Evolutionary conservation across 208 protist genomes (phyloP), one percentile per base, ranked within the genome.

Genomic region (Trypanosoma rangeli): DNA sequence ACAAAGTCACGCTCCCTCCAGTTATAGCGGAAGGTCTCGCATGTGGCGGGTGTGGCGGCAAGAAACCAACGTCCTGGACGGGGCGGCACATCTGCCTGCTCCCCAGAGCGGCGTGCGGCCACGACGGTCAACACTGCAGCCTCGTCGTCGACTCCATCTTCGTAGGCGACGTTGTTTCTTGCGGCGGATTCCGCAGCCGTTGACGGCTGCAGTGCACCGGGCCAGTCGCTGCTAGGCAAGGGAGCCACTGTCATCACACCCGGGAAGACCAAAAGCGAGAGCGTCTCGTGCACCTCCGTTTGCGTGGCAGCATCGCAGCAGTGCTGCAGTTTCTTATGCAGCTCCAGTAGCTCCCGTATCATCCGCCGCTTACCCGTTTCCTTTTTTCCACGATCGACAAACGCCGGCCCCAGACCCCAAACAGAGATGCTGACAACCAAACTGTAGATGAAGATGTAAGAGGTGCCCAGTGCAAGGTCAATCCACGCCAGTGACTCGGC

Each of bases 401-500:
- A 76, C 60, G 80, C 52, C 0, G 85, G 83, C 13, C 86, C 86
- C 3, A 64, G 73, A 35, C 72, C 65, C 84, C 85, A 93, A 1
- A 91, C 58, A 63, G 76, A 84, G 18, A 82, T 55, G 64, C 69
- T 84, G 64, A 70, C 68, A 58, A 81, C 69, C 26, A 93, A 80
- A 52, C 75, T 83, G 57, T 88, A 95, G 24, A 93, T 73, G 52
- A 95, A 93, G 37, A 92, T 92, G 75, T 92, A 93, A 22, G 87
- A 78, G 3, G 78, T 81, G 24, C 79, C 80, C 26, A 74, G 58
- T 10, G 66, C 68, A 49, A 82, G 68, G 62, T 89, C 74, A 33
- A 93, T 64, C 76, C 85, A 92, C 26, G 58, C n/a, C 15, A 95
- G 60, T 29, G 83, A 82, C 49, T 58, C 60, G 5, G 83, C 70